Percentiles rank a stretch among this genome's conserved stretches.
phyloP scores from a whole-genome alignment of 1,284 basidiomycete genomes.

The Rhodotorula glutinis region DNA sequence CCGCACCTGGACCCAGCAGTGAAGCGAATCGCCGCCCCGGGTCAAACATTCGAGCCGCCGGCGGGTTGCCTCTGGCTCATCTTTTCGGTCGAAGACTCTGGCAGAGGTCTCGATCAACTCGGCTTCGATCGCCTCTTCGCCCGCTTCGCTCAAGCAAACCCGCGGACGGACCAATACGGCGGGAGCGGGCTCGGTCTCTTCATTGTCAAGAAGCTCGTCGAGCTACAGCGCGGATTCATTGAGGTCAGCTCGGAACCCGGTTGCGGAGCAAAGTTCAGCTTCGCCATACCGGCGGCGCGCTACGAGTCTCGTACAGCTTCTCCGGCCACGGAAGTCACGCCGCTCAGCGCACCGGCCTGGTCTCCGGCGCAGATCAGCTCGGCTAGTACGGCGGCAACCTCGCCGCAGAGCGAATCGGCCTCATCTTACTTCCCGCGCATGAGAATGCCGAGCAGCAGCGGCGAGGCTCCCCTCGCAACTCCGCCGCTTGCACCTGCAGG shows the following conservation, averaged over 20 bases:
- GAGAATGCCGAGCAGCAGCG: too few relatives aligned
- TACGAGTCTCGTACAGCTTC: background rate
- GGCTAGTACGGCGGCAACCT: too few relatives aligned
- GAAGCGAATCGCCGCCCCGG: background rate
- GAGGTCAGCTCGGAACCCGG: slow-evolving; percentile 28
- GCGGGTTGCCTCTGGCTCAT: slow-evolving; percentile 11
- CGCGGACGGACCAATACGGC: slow-evolving; percentile 32
- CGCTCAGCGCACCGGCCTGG: too few relatives aligned
- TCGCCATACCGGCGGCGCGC: slow-evolving; percentile 26
- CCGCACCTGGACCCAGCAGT: too few relatives aligned
- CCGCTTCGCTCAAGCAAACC: slow-evolving; percentile 38
- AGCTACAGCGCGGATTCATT: slow-evolving; percentile 40
- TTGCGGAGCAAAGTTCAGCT: slow-evolving; percentile 35
- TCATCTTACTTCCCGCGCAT: too few relatives aligned
- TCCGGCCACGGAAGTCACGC: background rate
- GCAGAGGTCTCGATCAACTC: slow-evolving; percentile 31
- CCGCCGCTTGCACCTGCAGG: too few relatives aligned
- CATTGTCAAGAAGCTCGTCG: slow-evolving; percentile 39
- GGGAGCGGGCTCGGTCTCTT: slow-evolving; percentile 39
- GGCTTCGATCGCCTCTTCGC: slow-evolving; percentile 33
- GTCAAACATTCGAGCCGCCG: slow-evolving; percentile 2
- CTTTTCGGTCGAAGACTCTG: slow-evolving; percentile 25
- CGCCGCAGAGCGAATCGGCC: too few relatives aligned
- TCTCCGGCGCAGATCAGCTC: too few relatives aligned
- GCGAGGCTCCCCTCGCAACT: too few relatives aligned